A percentile compares a stretch with the other conserved stretches of the same genome.
These are phyloP conservation scores for Zymoseptoria ardabiliae DNA, from an alignment of 2,329 filamentous ascomycete genomes.

Conservation along the genomic window DNA sequence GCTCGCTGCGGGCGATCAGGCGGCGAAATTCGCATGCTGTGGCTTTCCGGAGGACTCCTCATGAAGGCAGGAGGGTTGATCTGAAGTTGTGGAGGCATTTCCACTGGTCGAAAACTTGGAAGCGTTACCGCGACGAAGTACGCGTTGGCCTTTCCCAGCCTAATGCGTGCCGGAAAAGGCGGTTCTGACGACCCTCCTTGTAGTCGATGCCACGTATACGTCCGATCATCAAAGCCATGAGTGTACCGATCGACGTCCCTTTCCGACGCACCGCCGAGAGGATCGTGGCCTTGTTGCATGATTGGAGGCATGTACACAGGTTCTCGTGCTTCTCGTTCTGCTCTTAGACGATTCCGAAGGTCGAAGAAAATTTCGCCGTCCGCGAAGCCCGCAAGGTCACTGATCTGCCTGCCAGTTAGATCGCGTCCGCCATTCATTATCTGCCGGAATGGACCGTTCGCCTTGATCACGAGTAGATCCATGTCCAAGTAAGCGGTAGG, in stretches of 20 bases:
- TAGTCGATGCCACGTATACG: conserved; percentile 35
- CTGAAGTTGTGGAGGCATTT: conserved; percentile 3
- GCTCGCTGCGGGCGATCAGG: conserved; percentile 14
- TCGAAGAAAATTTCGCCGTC: conserved; percentile 38
- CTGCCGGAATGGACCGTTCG: conserved; percentile 39
- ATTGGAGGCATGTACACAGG: conserved; percentile 46
- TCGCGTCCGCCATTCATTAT: conserved; percentile 35
- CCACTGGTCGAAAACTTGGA: conserved; percentile 25
- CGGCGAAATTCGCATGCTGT: conserved; percentile 10
- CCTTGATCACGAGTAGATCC: conserved; percentile 41
- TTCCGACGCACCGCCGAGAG: conserved; percentile 35
- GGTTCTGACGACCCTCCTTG: conserved; percentile 30
- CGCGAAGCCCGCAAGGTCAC: conserved; percentile 37
- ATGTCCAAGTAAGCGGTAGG: conserved; percentile 40
- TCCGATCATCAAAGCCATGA: conserved; percentile 36
- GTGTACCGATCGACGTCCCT: conserved; percentile 39
- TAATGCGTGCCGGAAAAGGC: conserved; percentile 28
- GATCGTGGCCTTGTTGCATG: conserved; percentile 36
- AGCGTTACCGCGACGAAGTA: conserved; percentile 41
- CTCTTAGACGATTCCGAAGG: conserved; percentile 39
- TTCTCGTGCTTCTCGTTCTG: conserved; percentile 42
- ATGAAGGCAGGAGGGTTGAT: neutral
- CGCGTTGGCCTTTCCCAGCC: conserved; percentile 37
- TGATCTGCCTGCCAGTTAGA: conserved; percentile 34
- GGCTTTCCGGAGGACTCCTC: conserved; percentile 5